phyloP scores from a whole-genome alignment of 2,329 filamentous ascomycete genomes.

The Colletotrichum sp. region DNA sequence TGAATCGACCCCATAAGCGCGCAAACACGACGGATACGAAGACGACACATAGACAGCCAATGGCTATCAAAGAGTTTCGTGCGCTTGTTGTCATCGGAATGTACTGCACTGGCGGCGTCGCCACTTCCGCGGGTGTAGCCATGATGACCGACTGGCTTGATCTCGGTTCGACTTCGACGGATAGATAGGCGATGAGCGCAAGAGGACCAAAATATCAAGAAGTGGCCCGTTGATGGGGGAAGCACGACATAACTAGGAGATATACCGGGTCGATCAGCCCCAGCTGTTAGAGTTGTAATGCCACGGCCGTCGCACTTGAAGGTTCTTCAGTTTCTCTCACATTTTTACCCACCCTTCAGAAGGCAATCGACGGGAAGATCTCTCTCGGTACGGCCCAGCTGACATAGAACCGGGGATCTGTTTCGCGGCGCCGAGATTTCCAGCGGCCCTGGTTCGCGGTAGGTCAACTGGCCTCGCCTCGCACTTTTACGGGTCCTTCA shows the following conservation, averaged over 20 bases:
- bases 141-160: background rate
- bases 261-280: background rate
- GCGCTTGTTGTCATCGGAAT: conserved; percentile 18
- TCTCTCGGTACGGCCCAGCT: background rate
- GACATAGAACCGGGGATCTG: background rate
- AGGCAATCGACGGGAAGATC: background rate
- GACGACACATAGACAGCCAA: conserved; percentile 10
- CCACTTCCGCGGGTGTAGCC: background rate
- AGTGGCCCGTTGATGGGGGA: background rate
- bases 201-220: background rate
- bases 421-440: background rate
- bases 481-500: background rate
- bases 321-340: background rate
- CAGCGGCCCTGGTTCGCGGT: background rate
- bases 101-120: background rate
- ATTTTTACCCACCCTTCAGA: background rate
- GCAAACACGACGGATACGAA: conserved; percentile 1
- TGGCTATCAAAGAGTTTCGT: conserved; percentile 14
- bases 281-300: background rate
- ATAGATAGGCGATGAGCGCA: background rate
- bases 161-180: background rate
- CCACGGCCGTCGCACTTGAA: background rate
- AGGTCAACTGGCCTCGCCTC: background rate
- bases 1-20: conserved; percentile 11
- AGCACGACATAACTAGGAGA: background rate